Evolutionary conservation across 768 basidiomycete species (phyloP), one percentile per base, ranked within the genome.

Genomic region (Cyclocybe aegerita): DNA sequence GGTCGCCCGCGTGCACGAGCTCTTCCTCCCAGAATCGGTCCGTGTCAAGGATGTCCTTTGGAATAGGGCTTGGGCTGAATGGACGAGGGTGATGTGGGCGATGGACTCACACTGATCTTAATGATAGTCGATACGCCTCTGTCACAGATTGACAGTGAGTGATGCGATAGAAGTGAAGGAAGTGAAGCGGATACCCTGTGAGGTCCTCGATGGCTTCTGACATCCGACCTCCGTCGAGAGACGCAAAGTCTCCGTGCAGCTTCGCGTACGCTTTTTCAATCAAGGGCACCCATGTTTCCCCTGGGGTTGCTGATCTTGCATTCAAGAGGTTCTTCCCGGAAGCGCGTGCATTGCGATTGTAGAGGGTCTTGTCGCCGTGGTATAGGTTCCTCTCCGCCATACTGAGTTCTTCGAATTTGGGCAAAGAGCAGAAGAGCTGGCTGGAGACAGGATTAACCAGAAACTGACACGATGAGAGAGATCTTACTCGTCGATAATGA

Each of bases 1-100:
- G 76, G 29, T 65, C 60, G 47, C 75, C 75, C 2, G 73, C 72
- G 38, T 65, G 69, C n/a, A 73, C 60, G 15, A 80, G 71, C 51
- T 80, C 78, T 29, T 78, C 70, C 2, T 61, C 66, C 79, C 79
- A 80, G 56, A 79, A 80, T n/a, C 60, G 57, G 48, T 78, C 74
- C 0, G 53, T 51, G 48, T 76, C 74, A 30, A 79, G 67, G 31
- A 80, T 76, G 46, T 74, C 72, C 64, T 67, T 12, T 50, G 43
- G 41, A 72, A 67, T 38, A 62, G 65, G 9, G 62, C 68, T 6
- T 72, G 69, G 5, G 73, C 69, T 23, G 23, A 1, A 23, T 23
- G 4, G 23, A 23, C 5, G 5, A 23, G 1, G 3, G 23, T 23
- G 23, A 23, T 23, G 23, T 23, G 23, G 23, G 5, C 4, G 5